Base-by-base conservation (phyloP, 2,329 filamentous ascomycete genomes). In the Juglanconis oblonga region DNA sequence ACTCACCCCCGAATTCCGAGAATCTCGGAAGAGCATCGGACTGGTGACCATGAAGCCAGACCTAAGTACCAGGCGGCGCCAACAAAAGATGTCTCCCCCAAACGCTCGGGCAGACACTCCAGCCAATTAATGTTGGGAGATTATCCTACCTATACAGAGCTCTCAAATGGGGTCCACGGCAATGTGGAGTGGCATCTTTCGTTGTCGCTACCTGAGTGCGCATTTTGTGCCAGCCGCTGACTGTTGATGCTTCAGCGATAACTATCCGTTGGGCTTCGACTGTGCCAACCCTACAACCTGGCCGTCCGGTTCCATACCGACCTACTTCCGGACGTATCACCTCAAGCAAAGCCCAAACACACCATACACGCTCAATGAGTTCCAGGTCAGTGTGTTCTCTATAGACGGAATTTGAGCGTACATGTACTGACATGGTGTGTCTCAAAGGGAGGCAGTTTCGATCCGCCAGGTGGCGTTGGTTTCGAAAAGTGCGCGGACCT, bases 381-480 rank as follows among this genome's bases (percentile, higher is more conserved):
- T 62, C 42, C 62, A 63, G 36, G 57, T 59, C 11, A 31, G 36
- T 14, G 10, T 3, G 3, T 14, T 24, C 10, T 45, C 17, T n/a
- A 5, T 10, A 44, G 10, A 24, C 44, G n/a, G 17, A 47, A 9
- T 24, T 47, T n/a, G 3, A 33, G 7, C 24, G 24, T 24, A 24
- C 1, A n/a, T 7, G 13, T 31, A 1, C 24, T 31, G 14, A 14
- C 0, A 50, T 38, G 52, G 9, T 17, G 14, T 47, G 1, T n/a
- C 13, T 32, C 2, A 8, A 2, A 91, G 78, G 88, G 83, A 1
- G 89, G 89, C 14, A 79, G 86, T 0, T 92, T 88, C 62, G 89
- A 92, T 69, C 86, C 87, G 0, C 93, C 89, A 82, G 91, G 89
- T 50, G 90, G 89, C 14, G 75, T 78, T n/a, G 88, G 89, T 0